Base-by-base conservation (phyloP, 805 yeast species). In the Pichia paraexigua region DNA sequence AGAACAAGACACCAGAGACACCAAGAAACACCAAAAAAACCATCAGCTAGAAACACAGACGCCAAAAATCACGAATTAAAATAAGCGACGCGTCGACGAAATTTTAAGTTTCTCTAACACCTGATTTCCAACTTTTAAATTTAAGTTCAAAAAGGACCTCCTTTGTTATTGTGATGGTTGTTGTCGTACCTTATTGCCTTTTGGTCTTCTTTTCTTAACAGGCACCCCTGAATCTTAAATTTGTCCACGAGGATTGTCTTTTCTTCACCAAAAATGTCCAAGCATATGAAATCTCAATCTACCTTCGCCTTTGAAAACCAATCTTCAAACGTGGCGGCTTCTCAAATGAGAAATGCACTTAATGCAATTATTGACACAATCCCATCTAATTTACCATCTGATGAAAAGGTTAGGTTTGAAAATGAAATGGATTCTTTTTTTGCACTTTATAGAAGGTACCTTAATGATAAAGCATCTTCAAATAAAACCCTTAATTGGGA, bases 321-420 rank as follows among this genome's bases (percentile, higher is more conserved):
- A 57, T 88, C 96, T 46, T 88, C 96, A 51, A 87, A 87, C 56
- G 94, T 90, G 56, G 96, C 98, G 28, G 97, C 98, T 7, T 85
- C 95, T 57, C 97, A 89, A 71, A 94, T 92, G 98, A 84, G 98
- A 67, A 92, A 94, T 68, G 92, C 95, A 1, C 79, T 94, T 71
- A 92, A 92, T 78, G 80, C 79, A 69, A 75, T 92, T 66, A 84
- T 91, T 47, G 98, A 92, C 69, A 77, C 90, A n/a, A 86, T 87
- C 50, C 68, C 71, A 21, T 35, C 48, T 2, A 32, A 40, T 6
- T 13, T 25, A 13, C 58, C 67, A 32, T 75, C 72, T 18, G 63
- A 63, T 47, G 63, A 64, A 48, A 79, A 76, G 61, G 65, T 64
- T 55, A 78, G 78, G 60, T 90, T 94, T 64, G 97, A 92, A 70